phyloP scores from a whole-genome alignment of 2,329 filamentous ascomycete genomes.

The Pseudocercospora pini-densiflorae region DNA sequence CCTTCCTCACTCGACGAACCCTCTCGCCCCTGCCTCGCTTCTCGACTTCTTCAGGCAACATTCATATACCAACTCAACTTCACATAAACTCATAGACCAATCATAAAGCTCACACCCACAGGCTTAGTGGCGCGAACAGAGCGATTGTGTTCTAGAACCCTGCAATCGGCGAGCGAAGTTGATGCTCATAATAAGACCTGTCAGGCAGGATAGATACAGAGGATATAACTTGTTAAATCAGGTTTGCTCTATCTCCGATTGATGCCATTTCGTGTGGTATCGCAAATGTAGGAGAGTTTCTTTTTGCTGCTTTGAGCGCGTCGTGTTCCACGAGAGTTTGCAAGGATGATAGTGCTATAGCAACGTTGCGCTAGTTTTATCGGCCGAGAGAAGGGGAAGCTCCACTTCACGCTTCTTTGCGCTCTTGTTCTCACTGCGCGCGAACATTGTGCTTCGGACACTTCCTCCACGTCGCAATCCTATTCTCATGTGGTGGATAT shows the following conservation, averaged over 20 bases:
- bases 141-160: background rate
- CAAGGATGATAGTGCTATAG: too few relatives aligned
- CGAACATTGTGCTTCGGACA: too few relatives aligned
- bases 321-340: too few relatives aligned
- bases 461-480: too few relatives aligned
- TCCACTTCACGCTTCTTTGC: too few relatives aligned
- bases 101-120: background rate
- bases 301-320: background rate
- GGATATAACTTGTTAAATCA: background rate
- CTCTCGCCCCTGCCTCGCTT: background rate
- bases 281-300: background rate
- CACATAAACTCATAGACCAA: background rate
- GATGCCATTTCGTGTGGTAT: background rate
- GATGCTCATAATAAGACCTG: background rate
- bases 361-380: too few relatives aligned
- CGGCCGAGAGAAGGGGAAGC: too few relatives aligned
- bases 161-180: background rate
- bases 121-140: background rate
- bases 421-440: too few relatives aligned
- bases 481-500: too few relatives aligned
- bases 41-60: background rate
- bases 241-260: background rate
- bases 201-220: background rate
- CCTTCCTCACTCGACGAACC: too few relatives aligned
- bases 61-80: background rate